Percentiles rank a stretch among this genome's conserved stretches.
These are phyloP conservation scores for Xylariaceae sp. DNA, from an alignment of 2,329 filamentous ascomycete genomes.

Conservation along the genomic window DNA sequence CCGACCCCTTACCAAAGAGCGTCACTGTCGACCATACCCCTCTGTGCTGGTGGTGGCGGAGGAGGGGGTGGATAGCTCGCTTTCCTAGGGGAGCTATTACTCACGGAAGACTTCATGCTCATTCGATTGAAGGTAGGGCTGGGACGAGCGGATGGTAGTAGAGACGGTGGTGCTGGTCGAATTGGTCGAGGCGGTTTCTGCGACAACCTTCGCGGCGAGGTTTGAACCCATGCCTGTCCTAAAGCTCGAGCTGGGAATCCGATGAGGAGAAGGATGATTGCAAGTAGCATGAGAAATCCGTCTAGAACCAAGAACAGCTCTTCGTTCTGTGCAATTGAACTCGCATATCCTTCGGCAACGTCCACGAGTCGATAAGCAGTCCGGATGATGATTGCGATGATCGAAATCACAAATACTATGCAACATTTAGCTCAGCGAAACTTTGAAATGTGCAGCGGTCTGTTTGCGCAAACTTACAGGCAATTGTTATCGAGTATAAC, in stretches of 20 bases:
- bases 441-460: too few species aligned
- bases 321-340: constrained; percentile 24
- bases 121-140: constrained; percentile 17
- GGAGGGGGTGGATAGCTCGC: constrained; percentile 8
- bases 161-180: constrained; percentile 14
- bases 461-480: constrained; percentile 32
- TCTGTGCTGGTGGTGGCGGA: constrained; percentile 8
- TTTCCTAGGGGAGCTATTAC: constrained; percentile 11
- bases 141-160: constrained; percentile 14
- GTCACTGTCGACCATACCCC: constrained; percentile 28
- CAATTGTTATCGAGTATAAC: constrained; percentile 41
- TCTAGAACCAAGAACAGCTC: constrained; percentile 26
- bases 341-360: constrained; percentile 22
- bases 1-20: constrained; percentile 25
- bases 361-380: constrained; percentile 26
- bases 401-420: constrained; percentile 21
- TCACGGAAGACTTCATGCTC: constrained; percentile 13
- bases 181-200: constrained; percentile 15
- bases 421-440: neutral
- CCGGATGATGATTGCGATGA: constrained; percentile 21
- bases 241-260: constrained; percentile 28
- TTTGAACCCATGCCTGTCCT: constrained; percentile 16
- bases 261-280: constrained; percentile 17
- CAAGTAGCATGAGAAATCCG: constrained; percentile 23
- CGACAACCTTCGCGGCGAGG: constrained; percentile 9